Conservation (phyloP, 352 stramenopile species). For the Pythium monospermum region DNA sequence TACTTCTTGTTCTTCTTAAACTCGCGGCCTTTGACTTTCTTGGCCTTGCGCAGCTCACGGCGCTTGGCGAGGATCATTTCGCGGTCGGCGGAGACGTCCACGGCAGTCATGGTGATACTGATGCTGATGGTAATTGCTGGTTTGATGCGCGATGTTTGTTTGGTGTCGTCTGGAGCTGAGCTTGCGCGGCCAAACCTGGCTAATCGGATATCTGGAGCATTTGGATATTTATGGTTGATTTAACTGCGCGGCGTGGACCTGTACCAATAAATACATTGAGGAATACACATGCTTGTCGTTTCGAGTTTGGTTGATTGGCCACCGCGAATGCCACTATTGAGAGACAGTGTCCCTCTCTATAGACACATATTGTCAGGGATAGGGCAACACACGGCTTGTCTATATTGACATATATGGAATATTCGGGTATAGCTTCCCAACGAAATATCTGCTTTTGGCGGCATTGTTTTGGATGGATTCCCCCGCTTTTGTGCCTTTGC, state of each 20-base stretch:
- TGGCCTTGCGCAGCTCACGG: slow-evolving; percentile 73
- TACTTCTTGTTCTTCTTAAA: slow-evolving; percentile 65
- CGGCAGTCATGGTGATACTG: slow-evolving; percentile 11
- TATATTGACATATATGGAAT: slow-evolving; percentile 3
- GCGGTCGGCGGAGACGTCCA: slow-evolving; percentile 10
- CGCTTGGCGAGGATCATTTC: slow-evolving; percentile 31
- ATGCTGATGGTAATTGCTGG: slow-evolving; percentile 5
- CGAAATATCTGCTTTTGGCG: background rate
- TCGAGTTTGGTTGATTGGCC: slow-evolving; percentile 23
- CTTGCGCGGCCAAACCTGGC: too few species aligned
- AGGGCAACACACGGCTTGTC: background rate
- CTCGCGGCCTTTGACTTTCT: slow-evolving; percentile 66
- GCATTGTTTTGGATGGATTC: background rate
- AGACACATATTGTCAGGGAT: too few species aligned
- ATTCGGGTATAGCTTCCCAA: background rate
- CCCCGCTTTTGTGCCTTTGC: slow-evolving; percentile 12
- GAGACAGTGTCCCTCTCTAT: background rate
- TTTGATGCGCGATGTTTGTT: too few species aligned
- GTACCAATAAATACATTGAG: slow-evolving; percentile 3
- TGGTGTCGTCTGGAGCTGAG: too few species aligned
- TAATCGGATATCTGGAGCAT: too few species aligned
- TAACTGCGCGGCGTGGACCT: too few species aligned
- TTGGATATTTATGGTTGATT: too few species aligned
- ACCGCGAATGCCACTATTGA: slow-evolving; percentile 15
- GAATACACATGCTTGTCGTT: slow-evolving; percentile 9